Base-by-base conservation (phyloP, 2,329 filamentous ascomycete genomes). In the Chrysoporthe cubensis region DNA sequence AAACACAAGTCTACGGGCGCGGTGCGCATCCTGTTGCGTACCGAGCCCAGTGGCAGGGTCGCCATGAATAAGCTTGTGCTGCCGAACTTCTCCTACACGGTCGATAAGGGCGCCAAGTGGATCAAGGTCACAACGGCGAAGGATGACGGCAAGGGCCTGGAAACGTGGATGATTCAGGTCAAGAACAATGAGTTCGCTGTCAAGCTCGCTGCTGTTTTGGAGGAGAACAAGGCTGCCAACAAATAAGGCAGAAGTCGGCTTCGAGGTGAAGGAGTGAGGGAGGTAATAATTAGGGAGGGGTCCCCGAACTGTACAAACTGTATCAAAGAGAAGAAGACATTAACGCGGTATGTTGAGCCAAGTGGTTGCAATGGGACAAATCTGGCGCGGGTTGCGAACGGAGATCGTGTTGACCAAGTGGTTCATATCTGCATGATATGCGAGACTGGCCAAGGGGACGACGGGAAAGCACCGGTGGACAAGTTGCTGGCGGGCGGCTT, bases 1-100 rank as follows among this genome's bases (percentile, higher is more conserved):
- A 90, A 91, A 78, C 86, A 95, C 80, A 91, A 92, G 76, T 83
- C 84, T 18, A 92, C 88, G 0, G 87, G 86, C 26, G 83, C 85
- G 40, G 85, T 89, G 4, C 88, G 93, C 52, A 80, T 96, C 58
- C 80, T 96, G 26, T 80, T 94, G 70, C 88, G 93, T 62, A 87
- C 88, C n/a, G 91, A 94, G 71, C 91, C 92, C 0, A 86, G 89
- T 70, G 93, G 93, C 18, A 87, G 90, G 50, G 82, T 95, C 59
- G 85, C 91, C 3, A 80, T 96, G 74, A 96, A 96, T 79, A 87
- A 90, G 72, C 78, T 83, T 26, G 78, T 94, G 61, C 78, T 92
- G 44, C 80, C 87, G 1, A 81, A 84, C n/a, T 79, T 89, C 64
- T 82, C 82, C 5, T 94, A 94, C 80, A 86, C 86, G 73, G 80